Evolutionary conservation across 371 early-diverging fungal genomes (phyloP), one percentile per base, ranked within the genome.

Genomic region (Rozella allomycis): DNA sequence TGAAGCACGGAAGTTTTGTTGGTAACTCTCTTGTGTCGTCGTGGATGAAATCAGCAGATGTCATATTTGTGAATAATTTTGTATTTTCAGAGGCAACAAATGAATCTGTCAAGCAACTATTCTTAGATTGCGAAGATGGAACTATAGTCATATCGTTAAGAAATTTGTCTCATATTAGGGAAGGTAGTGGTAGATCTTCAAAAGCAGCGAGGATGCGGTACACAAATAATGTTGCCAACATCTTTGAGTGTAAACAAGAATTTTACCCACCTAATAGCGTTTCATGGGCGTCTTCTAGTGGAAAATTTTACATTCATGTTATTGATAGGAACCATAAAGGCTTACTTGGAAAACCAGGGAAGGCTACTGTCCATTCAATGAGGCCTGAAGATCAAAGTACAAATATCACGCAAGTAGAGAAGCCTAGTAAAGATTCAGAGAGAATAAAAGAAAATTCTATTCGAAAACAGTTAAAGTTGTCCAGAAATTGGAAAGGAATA

Each of bases 31-130:
- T 32, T 5, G 45, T 49, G 4, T 39, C 45, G 20, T 31, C 40
- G 16, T 43, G 60, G 8, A 29, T 63, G 7, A 30, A 34, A 14
- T 22, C 59, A 10, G 85, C 84, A 3, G 85, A 87, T 45, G 83
- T 93, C 13, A 58, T 93, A 23, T 60, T 93, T 32, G 83, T 83
- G 37, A 87, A 86, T 54, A 87, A 86, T 50, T 88, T 85, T 42
- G 85, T 81, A 3, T 93, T 88, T 47, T 70, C 71, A 39, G 64
- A 75, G 26, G 50, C 60, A 11, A 59, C 84, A 17, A 90, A 93
- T 50, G 79, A 82, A 35, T 44, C 54, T 16, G 58, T 88, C 20
- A 50, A 79, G 14, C 74, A 78, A 31, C 41, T 74, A 37, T 87
- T 93, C 43, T 40, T 88, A 39, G 86, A 87, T 42, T 55, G 85